These are phyloP conservation scores for Pichia ethanolica DNA, from an alignment of 805 yeast species.

Conservation along the genomic window DNA sequence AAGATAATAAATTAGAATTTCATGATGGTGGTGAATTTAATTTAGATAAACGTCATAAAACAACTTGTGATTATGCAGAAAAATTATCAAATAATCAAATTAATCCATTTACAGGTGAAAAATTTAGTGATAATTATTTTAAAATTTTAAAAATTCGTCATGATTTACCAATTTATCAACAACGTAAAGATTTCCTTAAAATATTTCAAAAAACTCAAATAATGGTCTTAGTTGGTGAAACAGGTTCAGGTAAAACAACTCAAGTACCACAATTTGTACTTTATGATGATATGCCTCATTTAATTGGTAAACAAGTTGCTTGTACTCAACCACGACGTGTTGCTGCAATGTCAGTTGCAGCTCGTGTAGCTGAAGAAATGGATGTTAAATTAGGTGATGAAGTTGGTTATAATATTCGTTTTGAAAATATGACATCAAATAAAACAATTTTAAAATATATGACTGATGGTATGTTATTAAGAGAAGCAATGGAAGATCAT, in stretches of 20 bases:
- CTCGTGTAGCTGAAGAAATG: conserved; percentile 96
- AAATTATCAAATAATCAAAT: conserved; percentile 46
- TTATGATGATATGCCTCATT: conserved; percentile 88
- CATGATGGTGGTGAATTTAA: conserved; percentile 65
- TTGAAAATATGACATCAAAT: conserved; percentile 77
- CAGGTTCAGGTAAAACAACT: conserved; percentile 98
- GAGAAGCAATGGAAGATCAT: conserved; percentile 98
- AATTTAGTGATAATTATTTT: conserved; percentile 58
- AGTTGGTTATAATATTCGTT: conserved; percentile 93
- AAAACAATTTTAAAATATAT: conserved; percentile 85
- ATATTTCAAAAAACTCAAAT: conserved; percentile 84
- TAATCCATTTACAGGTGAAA: conserved; percentile 76
- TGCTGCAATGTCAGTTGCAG: conserved; percentile 98
- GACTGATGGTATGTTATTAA: conserved; percentile 97
- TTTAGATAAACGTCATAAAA: conserved; percentile 47
- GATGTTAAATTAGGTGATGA: conserved; percentile 89
- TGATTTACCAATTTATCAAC: conserved; percentile 89
- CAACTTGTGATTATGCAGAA: conserved; percentile 59
- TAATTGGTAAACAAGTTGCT: conserved; percentile 77
- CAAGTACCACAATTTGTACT: conserved; percentile 95
- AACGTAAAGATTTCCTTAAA: conserved; percentile 78
- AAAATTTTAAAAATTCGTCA: conserved; percentile 74
- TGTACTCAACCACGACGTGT: conserved; percentile 97
- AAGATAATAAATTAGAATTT: conserved; percentile 33
- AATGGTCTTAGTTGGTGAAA: conserved; percentile 98